A percentile compares a stretch with the other conserved stretches of the same genome.
Conservation (phyloP, 177 flowering plant genomes). For the Vitis hybrid region DNA sequence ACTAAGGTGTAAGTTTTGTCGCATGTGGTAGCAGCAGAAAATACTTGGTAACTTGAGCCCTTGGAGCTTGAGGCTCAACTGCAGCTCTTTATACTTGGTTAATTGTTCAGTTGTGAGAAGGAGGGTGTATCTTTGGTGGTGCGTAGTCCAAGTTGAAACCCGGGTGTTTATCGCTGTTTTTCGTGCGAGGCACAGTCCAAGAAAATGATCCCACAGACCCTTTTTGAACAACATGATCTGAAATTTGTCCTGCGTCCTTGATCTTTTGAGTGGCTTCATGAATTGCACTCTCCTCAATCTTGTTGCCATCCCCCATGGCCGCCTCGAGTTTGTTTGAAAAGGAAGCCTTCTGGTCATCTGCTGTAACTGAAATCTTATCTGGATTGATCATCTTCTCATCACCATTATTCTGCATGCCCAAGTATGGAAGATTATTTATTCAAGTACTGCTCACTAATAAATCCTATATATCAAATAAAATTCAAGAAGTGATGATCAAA, state of each 20-base stretch:
- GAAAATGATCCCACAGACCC: conserved; percentile 40
- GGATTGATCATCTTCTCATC: background rate
- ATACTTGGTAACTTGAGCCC: no score
- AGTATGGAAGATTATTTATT: background rate
- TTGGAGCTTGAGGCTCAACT: no score
- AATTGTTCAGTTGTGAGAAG: conserved; percentile 52
- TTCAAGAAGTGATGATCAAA: no score
- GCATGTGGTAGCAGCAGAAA: no score
- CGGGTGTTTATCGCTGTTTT: conserved; percentile 38
- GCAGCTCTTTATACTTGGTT: no score
- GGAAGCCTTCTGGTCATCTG: background rate
- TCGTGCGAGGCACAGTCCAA: conserved; percentile 52
- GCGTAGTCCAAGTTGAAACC: conserved; percentile 62
- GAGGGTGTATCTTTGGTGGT: conserved; percentile 77
- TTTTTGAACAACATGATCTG: conserved; percentile 16
- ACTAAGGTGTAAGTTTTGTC: background rate
- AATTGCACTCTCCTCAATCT: background rate
- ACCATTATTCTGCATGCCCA: conserved; percentile 15
- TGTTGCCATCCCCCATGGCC: background rate
- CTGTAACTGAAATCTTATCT: conserved; percentile 5
- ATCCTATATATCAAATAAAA: background rate
- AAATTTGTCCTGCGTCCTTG: conserved; percentile 4
- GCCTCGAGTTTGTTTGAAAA: background rate
- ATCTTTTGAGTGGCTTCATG: background rate
- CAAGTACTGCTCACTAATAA: background rate